Percentiles rank a stretch among this genome's conserved stretches.
Conservation (phyloP, 768 basidiomycete genomes). For the Boletus rubropictus region DNA sequence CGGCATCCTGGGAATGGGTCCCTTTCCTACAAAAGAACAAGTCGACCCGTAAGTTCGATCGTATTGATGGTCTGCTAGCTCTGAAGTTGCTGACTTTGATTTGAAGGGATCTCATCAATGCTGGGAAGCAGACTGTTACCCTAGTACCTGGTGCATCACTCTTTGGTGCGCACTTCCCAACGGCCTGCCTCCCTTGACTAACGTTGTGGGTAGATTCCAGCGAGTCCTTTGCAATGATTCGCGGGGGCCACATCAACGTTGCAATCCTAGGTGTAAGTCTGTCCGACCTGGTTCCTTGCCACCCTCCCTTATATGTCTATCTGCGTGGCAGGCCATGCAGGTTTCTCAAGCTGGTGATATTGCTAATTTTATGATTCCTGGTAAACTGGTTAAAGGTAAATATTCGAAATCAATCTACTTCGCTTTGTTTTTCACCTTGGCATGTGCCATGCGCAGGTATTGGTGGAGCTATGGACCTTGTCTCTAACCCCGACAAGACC, state of each 20-base stretch:
- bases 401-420: neutral
- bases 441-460: slow-evolving; percentile 50
- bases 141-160: slow-evolving; percentile 86
- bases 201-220: slow-evolving; percentile 51
- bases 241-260: slow-evolving; percentile 91
- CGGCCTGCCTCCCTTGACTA: neutral
- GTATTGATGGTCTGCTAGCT: neutral
- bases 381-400: slow-evolving; percentile 80
- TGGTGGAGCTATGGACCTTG: slow-evolving; percentile 94
- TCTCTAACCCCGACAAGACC: slow-evolving; percentile 93
- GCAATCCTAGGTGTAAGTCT: slow-evolving; percentile 81
- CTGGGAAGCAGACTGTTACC: slow-evolving; percentile 92
- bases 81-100: slow-evolving; percentile 1
- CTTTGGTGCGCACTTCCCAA: slow-evolving; percentile 55
- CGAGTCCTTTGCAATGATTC: slow-evolving; percentile 97
- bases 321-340: slow-evolving; percentile 74
- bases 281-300: neutral
- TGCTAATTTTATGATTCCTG: slow-evolving; percentile 98
- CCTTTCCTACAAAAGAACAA: slow-evolving; percentile 77
- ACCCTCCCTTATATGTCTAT: neutral
- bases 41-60: slow-evolving; percentile 63
- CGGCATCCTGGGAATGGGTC: slow-evolving; percentile 84
- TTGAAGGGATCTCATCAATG: slow-evolving; percentile 82
- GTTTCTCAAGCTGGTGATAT: slow-evolving; percentile 90
- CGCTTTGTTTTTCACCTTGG: slow-evolving; percentile 6